Evolutionary conservation across 306 rosid genomes (phyloP).

Genomic region (Cicer judaicum): DNA sequence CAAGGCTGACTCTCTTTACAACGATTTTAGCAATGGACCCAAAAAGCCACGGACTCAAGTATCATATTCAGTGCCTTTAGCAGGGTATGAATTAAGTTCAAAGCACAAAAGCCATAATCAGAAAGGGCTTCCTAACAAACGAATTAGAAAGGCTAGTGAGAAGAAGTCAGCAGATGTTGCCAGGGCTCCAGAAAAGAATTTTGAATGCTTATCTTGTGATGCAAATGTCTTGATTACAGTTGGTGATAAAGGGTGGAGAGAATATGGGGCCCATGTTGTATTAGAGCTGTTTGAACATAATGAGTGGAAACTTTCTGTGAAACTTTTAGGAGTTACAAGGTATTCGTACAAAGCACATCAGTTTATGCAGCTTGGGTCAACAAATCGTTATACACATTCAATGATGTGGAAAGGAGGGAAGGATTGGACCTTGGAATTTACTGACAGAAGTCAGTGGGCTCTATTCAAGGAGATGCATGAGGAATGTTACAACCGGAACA

Average conservation of each 20-base stretch:
- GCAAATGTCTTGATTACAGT: slow-evolving; percentile 77
- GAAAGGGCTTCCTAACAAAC: slow-evolving; percentile 72
- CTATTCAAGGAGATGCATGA: slow-evolving; percentile 97
- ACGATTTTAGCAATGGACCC: slow-evolving; percentile 80
- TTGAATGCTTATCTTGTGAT: slow-evolving; percentile 73
- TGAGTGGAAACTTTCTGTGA: slow-evolving; percentile 95
- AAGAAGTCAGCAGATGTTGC: slow-evolving; percentile 68
- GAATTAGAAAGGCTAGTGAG: slow-evolving; percentile 83
- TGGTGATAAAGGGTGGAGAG: slow-evolving; percentile 93
- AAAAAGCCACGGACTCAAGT: slow-evolving; percentile 95
- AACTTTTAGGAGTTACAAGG: slow-evolving; percentile 69
- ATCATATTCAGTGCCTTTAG: slow-evolving; percentile 75
- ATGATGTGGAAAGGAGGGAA: slow-evolving; percentile 99
- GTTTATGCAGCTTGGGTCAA: slow-evolving; percentile 95
- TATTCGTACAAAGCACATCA: slow-evolving; percentile 94
- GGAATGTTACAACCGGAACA: slow-evolving; percentile 88
- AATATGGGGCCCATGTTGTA: slow-evolving; percentile 70
- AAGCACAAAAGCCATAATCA: slow-evolving; percentile 59
- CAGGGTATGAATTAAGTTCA: slow-evolving; percentile 65
- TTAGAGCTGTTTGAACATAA: slow-evolving; percentile 80
- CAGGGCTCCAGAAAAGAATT: slow-evolving; percentile 64
- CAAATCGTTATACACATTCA: slow-evolving; percentile 94
- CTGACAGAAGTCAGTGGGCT: slow-evolving; percentile 90
- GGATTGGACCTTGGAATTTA: slow-evolving; percentile 94
- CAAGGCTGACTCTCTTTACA: slow-evolving; percentile 62